A percentile compares a stretch with the other conserved stretches of the same genome.
Evolutionary conservation across 805 yeast genomes (phyloP).

Genomic region (Saturnispora serradocipensis): DNA sequence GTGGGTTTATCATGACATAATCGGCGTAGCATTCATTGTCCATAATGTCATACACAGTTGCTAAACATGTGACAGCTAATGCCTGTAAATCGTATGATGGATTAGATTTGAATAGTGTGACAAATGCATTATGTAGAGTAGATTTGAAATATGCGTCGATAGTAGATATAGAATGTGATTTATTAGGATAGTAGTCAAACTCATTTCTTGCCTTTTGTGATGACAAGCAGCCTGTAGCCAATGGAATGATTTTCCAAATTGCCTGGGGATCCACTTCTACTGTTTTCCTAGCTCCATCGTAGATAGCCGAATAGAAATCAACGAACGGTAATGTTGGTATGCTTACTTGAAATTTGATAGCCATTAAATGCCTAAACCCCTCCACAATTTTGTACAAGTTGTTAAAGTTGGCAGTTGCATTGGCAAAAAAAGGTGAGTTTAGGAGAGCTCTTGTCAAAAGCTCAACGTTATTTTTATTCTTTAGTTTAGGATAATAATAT

Average conservation of each 20-base stretch:
- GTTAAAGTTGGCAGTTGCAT: slow-evolving; percentile 21
- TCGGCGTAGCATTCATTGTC: slow-evolving; percentile 5
- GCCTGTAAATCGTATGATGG: slow-evolving; percentile 10
- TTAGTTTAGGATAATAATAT: slow-evolving; percentile 42
- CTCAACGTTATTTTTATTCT: slow-evolving; percentile 37
- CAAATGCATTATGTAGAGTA: background rate
- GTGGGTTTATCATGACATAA: slow-evolving; percentile 11
- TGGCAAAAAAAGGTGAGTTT: slow-evolving; percentile 30
- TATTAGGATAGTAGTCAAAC: slow-evolving; percentile 21
- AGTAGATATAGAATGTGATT: slow-evolving; percentile 17
- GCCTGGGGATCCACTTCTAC: slow-evolving; percentile 11
- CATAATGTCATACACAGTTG: slow-evolving; percentile 13
- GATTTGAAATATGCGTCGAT: slow-evolving; percentile 13
- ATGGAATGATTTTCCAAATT: slow-evolving; percentile 40
- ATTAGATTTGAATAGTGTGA: background rate
- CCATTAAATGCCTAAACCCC: slow-evolving; percentile 37
- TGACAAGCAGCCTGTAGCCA: slow-evolving; percentile 36
- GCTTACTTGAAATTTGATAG: slow-evolving; percentile 37
- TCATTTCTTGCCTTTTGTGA: slow-evolving; percentile 24
- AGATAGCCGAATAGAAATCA: slow-evolving; percentile 29
- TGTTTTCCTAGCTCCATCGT: slow-evolving; percentile 1
- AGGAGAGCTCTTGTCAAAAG: slow-evolving; percentile 37
- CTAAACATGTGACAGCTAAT: slow-evolving; percentile 8
- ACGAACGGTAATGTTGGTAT: slow-evolving; percentile 40
- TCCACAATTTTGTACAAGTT: slow-evolving; percentile 35